phyloP scores from a whole-genome alignment of 1,284 basidiomycete species.

The Ceratobasidium sp. region DNA sequence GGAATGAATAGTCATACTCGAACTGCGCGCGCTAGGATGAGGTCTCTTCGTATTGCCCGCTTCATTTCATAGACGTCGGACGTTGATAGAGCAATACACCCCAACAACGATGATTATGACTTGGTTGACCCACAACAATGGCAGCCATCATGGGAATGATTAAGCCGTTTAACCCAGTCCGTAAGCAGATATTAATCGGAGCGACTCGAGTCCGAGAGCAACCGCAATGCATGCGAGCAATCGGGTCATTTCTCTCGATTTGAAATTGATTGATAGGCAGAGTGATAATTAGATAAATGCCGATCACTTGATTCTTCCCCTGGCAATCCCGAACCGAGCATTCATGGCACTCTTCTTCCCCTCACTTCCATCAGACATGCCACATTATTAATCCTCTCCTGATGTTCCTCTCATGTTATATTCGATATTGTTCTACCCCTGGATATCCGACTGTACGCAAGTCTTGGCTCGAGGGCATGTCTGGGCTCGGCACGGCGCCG shows the following conservation, averaged over 20 bases:
- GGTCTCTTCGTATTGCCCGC: constrained; percentile 57
- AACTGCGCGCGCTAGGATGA: constrained; percentile 64
- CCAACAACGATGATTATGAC: too few species aligned
- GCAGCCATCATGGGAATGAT: background rate
- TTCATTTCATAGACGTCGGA: constrained; percentile 42
- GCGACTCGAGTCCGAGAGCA: background rate
- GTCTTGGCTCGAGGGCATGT: background rate
- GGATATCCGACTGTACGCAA: background rate
- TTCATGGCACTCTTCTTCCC: background rate
- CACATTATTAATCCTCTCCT: background rate
- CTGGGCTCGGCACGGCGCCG: constrained; percentile 19
- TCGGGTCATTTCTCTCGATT: background rate
- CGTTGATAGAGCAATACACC: background rate
- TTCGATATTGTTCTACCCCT: background rate
- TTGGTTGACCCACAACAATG: too few species aligned
- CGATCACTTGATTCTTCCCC: background rate
- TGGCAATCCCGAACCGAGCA: background rate
- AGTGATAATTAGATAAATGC: background rate
- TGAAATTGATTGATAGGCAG: background rate
- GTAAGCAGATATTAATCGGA: background rate
- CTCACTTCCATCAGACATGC: background rate
- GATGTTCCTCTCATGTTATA: background rate
- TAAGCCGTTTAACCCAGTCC: background rate
- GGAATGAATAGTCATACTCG: constrained; percentile 75
- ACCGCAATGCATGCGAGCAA: background rate